Base-by-base conservation (phyloP, 78 protist species). In the Speleostelium caveatum region DNA sequence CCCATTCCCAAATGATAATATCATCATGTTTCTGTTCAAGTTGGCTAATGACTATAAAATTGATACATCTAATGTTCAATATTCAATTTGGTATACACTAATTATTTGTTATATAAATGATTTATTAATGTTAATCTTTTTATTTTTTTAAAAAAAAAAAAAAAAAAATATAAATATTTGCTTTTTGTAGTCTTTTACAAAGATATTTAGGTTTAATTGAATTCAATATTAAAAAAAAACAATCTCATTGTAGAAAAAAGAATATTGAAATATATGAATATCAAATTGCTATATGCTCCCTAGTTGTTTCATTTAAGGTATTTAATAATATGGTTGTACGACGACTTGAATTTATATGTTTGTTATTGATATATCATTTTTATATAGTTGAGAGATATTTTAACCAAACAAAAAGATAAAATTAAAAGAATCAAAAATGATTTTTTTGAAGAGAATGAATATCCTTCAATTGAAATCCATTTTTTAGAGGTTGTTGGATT, bases 191-290 rank as follows among this genome's bases (percentile, higher is more conserved):
- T 62, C 42, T 83, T 69, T 33, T 83, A 19, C 77, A 83, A 60
- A 83, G 91, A 60, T 83, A 60, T 69, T 60, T 83, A 17, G 91
- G 91, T 16, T 60, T 83, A n/a, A 22, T 39, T 35, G 91, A 83
- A 17, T 24, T 30, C n/a, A 83, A 83, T 60, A 33, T 45, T 45
- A 45, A 45, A 45, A 10, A 14, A 14, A 45, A 45, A 45, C n/a
- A n/a, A n/a, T n/a, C n/a, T n/a, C n/a, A n/a, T n/a, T n/a, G n/a
- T n/a, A 45, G 10, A 45, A 14, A 45, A 49, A 66, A 65, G 0
- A 32, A 3, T 1, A 63, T 41, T 24, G 58, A 24, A 39, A 30
- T 39, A 1, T 24, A n/a, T 59, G 79, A 69, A 22, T 22, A 59
- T 32, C 91, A 83, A 59, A 38, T 67, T 1, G 21, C 91, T 60